Base-by-base conservation (phyloP, 805 yeast genomes). In the Wickerhamiella cacticola region DNA sequence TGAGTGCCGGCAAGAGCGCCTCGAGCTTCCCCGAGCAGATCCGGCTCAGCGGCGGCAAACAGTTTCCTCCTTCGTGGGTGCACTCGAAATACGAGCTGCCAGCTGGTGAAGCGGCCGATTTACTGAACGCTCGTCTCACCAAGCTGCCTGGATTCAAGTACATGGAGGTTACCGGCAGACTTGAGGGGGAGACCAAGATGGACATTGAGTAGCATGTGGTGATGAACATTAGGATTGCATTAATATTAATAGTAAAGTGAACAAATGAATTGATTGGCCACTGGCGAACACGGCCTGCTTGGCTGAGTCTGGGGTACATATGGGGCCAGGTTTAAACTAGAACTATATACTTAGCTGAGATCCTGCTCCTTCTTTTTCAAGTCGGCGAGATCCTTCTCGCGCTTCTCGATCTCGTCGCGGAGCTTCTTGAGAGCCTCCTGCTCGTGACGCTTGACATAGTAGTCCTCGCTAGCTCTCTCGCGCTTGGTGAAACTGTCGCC, bases 381-480 rank as follows among this genome's bases (percentile, higher is more conserved):
- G 31, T 53, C 55, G 25, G 52, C 53, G 19, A 57, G 51, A 50
- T 58, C 59, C 53, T 57, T 50, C 56, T 60, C 61, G 49, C 60
- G 59, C 46, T 50, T 40, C 34, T 50, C 51, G 45, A 61, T 55
- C 59, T 60, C 63, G 31, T 48, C 53, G 48, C 55, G 58, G 46
- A 56, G 92, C 69, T 82, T 72, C 66, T 80, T 76, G 65, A 87
- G 73, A 61, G 81, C 76, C 64, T 82, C 86, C 65, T 72, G 81
- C 63, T 80, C 82, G 72, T 89, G 95, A 63, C 82, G 95, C 70
- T 85, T 80, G 68, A 78, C 84, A 67, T 87, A 72, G 71, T 79
- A 88, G 59, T 82, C 86, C 72, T 89, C 98, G 63, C 79, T 80
- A 54, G 95, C 95, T 69, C 76, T 81, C 74, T 92, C 98, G 66